phyloP scores from a whole-genome alignment of 2,329 filamentous ascomycete genomes.

The Aspergillus sp. region DNA sequence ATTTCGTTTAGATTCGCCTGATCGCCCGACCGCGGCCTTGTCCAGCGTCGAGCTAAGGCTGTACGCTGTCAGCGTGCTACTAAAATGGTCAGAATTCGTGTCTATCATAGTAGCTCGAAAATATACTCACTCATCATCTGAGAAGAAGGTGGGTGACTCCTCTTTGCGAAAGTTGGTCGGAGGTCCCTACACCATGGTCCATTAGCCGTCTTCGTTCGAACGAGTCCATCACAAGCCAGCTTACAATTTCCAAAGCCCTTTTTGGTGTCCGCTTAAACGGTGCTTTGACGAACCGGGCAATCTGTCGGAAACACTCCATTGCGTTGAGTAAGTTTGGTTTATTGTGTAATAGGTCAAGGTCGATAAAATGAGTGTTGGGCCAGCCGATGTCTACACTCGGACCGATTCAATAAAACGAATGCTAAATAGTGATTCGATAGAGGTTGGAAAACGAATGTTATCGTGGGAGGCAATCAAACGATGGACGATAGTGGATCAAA shows the following conservation, averaged over 20 bases:
- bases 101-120: constrained; percentile 7
- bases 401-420: too few relatives aligned
- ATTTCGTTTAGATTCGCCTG: constrained; percentile 19
- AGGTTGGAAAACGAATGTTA: too few relatives aligned
- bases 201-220: constrained; percentile 4
- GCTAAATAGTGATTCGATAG: too few relatives aligned
- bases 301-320: constrained; percentile 34
- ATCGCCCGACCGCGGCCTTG: constrained; percentile 23
- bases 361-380: too few relatives aligned
- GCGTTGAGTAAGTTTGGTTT: background rate
- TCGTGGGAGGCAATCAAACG: too few relatives aligned
- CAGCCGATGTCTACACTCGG: too few relatives aligned
- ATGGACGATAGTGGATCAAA: too few relatives aligned
- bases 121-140: constrained; percentile 33
- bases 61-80: constrained; percentile 30
- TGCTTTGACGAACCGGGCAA: constrained; percentile 28
- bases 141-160: constrained; percentile 34
- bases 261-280: constrained; percentile 24
- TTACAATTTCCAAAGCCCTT: constrained; percentile 32
- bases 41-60: constrained; percentile 24
- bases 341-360: background rate
- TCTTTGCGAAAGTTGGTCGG: constrained; percentile 42
- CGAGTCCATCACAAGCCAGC: background rate
- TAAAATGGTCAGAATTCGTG: constrained; percentile 21
- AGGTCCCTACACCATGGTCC: constrained; percentile 24